Base-by-base conservation (phyloP, 306 rosid species). In the Pachyrhizus erosus region DNA sequence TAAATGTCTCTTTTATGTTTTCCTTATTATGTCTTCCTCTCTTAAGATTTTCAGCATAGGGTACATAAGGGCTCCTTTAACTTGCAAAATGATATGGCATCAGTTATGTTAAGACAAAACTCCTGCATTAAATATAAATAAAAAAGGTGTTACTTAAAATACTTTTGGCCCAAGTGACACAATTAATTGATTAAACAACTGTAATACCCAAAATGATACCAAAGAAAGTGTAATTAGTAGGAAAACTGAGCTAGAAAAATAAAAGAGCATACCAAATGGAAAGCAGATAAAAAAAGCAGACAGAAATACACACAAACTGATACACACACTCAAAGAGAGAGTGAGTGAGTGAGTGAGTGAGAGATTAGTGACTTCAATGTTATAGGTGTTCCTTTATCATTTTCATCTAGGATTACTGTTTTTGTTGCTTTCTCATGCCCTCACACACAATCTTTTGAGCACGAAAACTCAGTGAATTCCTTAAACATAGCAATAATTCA, bases 21-120 rank as follows among this genome's bases (percentile, higher is more conserved):
- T 37, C 40, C 18, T 18, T 33, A 14, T 23, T 23, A 17, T 15
- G 51, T 33, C 18, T 10, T 51, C 11, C 39, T 34, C 45, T 73
- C 48, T 66, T 84, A 4, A 68, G 65, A 49, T 60, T 29, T 78
- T 45, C 49, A 62, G 75, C 21, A 8, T 58, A 27, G 20, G 65
- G n/a, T n/a, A n/a, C n/a, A 57, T 23, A 10, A 51, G 29, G 40
- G 52, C 31, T 58, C 58, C 12, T 37, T 79, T 72, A 81, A 40
- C 48, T 70, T 66, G 72, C 42, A 5, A 70, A 55, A n/a, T n/a
- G n/a, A n/a, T n/a, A n/a, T n/a, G 73, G 77, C 49, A 24, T 77
- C 8, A 15, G 54, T 20, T 81, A 21, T 37, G 54, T 18, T 52
- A 6, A 77, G 62, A 26, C 45, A 9, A 9, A 39, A 7, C 58